phyloP scores from a whole-genome alignment of 345 rosid species.

The Barbarea vulgaris region DNA sequence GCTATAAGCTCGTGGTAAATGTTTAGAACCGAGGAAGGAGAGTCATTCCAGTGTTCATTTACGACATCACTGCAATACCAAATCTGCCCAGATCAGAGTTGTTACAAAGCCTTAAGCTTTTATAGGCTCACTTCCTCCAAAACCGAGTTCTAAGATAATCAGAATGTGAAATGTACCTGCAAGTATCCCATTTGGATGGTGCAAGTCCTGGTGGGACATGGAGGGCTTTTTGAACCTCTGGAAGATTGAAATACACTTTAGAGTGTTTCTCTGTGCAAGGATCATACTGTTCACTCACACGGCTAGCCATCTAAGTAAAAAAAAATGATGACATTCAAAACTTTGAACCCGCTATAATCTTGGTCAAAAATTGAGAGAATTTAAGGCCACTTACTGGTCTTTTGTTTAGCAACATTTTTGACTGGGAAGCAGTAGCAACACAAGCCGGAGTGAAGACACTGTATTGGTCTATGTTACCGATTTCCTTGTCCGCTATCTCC shows the following conservation, averaged over 20 bases:
- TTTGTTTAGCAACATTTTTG: conserved; percentile 55
- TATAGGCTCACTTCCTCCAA: neutral
- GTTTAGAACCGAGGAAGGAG: conserved; percentile 69
- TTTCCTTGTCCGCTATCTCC: conserved; percentile 63
- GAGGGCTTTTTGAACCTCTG: conserved; percentile 80
- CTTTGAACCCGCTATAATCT: neutral
- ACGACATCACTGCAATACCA: conserved; percentile 53
- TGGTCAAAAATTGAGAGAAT: neutral
- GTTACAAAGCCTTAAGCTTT: conserved; percentile 7
- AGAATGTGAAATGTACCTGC: conserved; percentile 58
- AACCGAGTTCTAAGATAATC: neutral
- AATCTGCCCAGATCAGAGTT: conserved; percentile 8
- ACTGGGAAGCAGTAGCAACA: conserved; percentile 54
- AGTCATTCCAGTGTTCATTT: conserved; percentile 65
- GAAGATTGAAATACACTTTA: conserved; percentile 72
- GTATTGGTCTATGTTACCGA: conserved; percentile 84
- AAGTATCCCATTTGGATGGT: conserved; percentile 81
- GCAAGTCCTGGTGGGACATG: conserved; percentile 69
- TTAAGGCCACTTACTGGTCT: conserved; percentile 56
- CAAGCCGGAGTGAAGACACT: conserved; percentile 86
- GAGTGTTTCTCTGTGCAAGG: conserved; percentile 94
- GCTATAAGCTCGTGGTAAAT: conserved; percentile 75
- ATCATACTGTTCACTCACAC: conserved; percentile 72
- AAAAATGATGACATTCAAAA: neutral
- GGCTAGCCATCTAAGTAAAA: conserved; percentile 55